phyloP scores from a whole-genome alignment of 768 basidiomycete genomes.

The Plicaturopsis crispa region DNA sequence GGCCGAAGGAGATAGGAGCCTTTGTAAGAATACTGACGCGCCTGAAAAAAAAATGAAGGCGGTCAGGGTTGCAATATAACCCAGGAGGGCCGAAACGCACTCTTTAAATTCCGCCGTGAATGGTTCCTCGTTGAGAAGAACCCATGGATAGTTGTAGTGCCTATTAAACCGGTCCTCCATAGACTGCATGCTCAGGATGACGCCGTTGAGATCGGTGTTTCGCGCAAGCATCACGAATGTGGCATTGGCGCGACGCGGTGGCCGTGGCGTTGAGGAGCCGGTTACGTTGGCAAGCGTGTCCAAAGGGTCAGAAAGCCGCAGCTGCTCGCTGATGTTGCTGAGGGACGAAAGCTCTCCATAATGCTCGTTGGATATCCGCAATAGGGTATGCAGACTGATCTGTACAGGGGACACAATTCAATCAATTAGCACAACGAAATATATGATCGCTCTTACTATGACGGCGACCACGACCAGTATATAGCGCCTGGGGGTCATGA shows the following conservation, averaged over 20 bases:
- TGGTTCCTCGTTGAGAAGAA: slow-evolving; percentile 55
- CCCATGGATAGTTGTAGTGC: slow-evolving; percentile 52
- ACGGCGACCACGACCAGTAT: slow-evolving; percentile 37
- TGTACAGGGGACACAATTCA: slow-evolving; percentile 13
- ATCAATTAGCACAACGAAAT: not conserved
- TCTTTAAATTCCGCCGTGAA: slow-evolving; percentile 49
- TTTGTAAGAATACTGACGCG: slow-evolving; percentile 26
- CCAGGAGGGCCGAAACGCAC: slow-evolving; percentile 13
- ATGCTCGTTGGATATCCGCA: slow-evolving; percentile 41
- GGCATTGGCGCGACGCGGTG: slow-evolving; percentile 41
- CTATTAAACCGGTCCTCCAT: slow-evolving; percentile 55
- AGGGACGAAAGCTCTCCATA: slow-evolving; percentile 40
- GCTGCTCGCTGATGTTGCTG: slow-evolving; percentile 25
- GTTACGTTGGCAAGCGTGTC: not conserved
- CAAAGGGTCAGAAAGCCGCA: slow-evolving; percentile 6
- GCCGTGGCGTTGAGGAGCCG: not conserved
- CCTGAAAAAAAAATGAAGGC: slow-evolving; percentile 15
- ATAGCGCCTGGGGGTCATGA: slow-evolving; percentile 59
- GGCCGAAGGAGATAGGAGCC: slow-evolving; percentile 42
- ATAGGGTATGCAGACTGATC: slow-evolving; percentile 50
- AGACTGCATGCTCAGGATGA: slow-evolving; percentile 41
- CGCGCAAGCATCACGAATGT: slow-evolving; percentile 49
- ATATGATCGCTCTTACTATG: slow-evolving; percentile 30
- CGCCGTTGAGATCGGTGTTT: slow-evolving; percentile 36
- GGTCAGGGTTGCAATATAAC: slow-evolving; percentile 6